Conservation (phyloP, 805 yeast genomes). For the Metschnikowia sp. region DNA sequence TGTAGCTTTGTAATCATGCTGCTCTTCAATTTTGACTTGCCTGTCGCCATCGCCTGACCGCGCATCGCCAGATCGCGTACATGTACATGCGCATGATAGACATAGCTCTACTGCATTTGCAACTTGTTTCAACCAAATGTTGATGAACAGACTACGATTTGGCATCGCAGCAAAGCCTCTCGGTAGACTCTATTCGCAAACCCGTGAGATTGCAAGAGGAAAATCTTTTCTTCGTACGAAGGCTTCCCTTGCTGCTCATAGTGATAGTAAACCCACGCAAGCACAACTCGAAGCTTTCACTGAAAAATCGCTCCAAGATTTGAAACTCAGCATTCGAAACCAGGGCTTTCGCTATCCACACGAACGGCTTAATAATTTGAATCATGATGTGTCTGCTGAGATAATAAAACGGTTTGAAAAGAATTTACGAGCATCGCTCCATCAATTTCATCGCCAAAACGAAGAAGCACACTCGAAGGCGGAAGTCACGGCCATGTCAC, state of each 20-base stretch:
- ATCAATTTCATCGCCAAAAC: neutral
- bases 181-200: too few species aligned
- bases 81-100: too few species aligned
- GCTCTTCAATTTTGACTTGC: too few species aligned
- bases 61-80: too few species aligned
- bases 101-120: too few species aligned
- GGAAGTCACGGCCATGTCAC: neutral
- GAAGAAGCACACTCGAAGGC: neutral
- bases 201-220: too few species aligned
- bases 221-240: neutral
- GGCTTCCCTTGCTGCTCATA: too few species aligned
- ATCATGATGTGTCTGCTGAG: neutral
- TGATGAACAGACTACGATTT: too few species aligned
- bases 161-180: too few species aligned
- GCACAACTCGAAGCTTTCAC: constrained; percentile 5
- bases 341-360: constrained; percentile 2
- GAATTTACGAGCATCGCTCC: constrained; percentile 2
- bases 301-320: neutral
- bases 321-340: neutral
- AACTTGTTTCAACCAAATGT: too few species aligned
- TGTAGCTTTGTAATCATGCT: too few species aligned
- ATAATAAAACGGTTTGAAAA: neutral
- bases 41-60: too few species aligned
- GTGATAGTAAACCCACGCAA: constrained; percentile 1
- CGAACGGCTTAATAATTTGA: constrained; percentile 1